These are phyloP conservation scores for Backusella morwellensis DNA, from an alignment of 192 early-diverging fungal species.

Conservation along the genomic window DNA sequence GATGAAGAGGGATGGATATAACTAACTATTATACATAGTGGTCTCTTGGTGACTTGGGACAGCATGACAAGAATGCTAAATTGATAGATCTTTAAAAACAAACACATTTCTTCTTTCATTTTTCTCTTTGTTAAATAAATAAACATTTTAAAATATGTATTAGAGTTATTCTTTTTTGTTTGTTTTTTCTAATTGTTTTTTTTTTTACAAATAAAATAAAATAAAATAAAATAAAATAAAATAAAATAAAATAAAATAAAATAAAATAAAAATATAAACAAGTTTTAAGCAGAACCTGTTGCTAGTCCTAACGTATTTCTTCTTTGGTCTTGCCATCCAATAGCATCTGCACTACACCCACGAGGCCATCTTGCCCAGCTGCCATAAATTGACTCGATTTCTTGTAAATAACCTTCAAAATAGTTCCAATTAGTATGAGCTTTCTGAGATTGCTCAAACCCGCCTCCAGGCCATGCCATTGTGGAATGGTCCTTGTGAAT, in stretches of 20 bases:
- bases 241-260: too few species aligned
- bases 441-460: conserved; percentile 37
- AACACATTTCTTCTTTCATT: not conserved
- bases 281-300: conserved; percentile 12
- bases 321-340: conserved; percentile 42
- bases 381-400: conserved; percentile 43
- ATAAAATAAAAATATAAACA: not conserved
- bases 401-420: conserved; percentile 43
- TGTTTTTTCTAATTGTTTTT: not conserved
- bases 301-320: conserved; percentile 40
- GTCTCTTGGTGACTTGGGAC: conserved; percentile 41
- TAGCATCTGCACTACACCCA: conserved; percentile 43
- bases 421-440: conserved; percentile 40
- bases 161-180: not conserved
- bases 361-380: conserved; percentile 46
- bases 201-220: too few species aligned
- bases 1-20: not conserved
- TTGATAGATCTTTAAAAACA: conserved; percentile 11
- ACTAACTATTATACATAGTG: conserved; percentile 15
- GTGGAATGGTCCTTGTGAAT: conserved; percentile 49
- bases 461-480: conserved; percentile 48
- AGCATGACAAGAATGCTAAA: conserved; percentile 36
- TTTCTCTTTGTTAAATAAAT: not conserved
- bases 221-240: too few species aligned
- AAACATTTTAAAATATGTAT: not conserved